phyloP scores from a whole-genome alignment of 306 rosid genomes.

The Castanospermum australe region DNA sequence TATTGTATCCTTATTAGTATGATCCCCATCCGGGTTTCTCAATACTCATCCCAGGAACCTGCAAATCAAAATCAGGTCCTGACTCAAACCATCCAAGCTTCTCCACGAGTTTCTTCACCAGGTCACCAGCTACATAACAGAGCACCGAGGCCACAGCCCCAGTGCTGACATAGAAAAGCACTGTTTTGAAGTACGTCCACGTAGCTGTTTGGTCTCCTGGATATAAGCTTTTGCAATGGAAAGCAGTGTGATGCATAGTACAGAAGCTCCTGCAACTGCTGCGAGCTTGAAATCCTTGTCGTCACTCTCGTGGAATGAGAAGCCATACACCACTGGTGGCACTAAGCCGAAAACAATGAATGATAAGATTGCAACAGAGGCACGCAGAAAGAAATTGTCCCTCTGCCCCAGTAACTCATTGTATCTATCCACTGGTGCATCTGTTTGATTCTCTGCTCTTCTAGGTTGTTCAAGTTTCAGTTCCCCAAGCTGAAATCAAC shows the following conservation, averaged over 20 bases:
- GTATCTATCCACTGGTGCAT: slow-evolving; percentile 41
- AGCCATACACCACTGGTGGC: slow-evolving; percentile 70
- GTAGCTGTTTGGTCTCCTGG: slow-evolving; percentile 42
- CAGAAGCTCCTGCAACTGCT: slow-evolving; percentile 72
- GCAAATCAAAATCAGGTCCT: neutral
- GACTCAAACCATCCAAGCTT: slow-evolving; percentile 58
- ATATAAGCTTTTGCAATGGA: slow-evolving; percentile 57
- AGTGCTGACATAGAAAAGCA: slow-evolving; percentile 44
- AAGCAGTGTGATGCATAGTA: slow-evolving; percentile 62
- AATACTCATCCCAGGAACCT: slow-evolving; percentile 31
- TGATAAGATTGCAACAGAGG: slow-evolving; percentile 48
- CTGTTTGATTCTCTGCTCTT: slow-evolving; percentile 20
- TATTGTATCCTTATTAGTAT: neutral
- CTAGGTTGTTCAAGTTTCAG: slow-evolving; percentile 44
- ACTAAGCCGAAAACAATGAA: slow-evolving; percentile 69
- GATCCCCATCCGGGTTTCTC: slow-evolving; percentile 35
- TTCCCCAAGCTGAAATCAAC: slow-evolving; percentile 54
- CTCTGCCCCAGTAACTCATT: slow-evolving; percentile 47
- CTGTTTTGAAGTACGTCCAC: slow-evolving; percentile 43
- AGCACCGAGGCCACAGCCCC: slow-evolving; percentile 54
- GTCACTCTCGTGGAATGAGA: slow-evolving; percentile 58
- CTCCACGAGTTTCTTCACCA: slow-evolving; percentile 40
- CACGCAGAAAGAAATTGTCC: slow-evolving; percentile 57
- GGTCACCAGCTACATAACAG: slow-evolving; percentile 59
- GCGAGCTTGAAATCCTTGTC: slow-evolving; percentile 64